Base-by-base conservation (phyloP, 2,329 filamentous ascomycete genomes). In the Pestalotiopsis sp. region DNA sequence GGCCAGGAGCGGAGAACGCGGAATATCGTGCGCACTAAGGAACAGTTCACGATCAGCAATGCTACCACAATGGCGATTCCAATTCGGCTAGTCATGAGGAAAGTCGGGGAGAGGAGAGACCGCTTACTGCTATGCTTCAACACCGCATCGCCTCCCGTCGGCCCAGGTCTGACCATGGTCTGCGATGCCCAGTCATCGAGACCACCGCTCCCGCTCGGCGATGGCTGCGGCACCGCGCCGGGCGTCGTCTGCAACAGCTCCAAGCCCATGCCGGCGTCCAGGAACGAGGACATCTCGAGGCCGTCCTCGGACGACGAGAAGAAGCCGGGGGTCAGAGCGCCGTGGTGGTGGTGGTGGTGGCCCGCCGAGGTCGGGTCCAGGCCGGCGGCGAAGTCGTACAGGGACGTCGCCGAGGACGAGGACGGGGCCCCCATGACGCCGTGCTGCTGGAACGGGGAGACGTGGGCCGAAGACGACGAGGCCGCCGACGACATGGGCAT, bases 1-100 rank as follows among this genome's bases (percentile, higher is more conserved):
- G 81, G 81, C 77, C 78, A 82, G 1, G 80, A 78, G 17, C 78
- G 77, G 62, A 81, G 72, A 4, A 78, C 74, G 61, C 79, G 75
- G 17, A 81, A 74, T 6, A 82, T 69, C 0, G 75, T 74, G 67
- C 78, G 75, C 66, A 68, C 66, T 67, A 25, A 12, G 23, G 23
- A 45, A 38, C 20, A n/a, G 36, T 23, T 11, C 14, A 6, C 17
- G 12, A 9, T 23, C 61, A 38, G 49, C 4, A 31, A 23, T 12
- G 17, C 20, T 36, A 9, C 31, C 7, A 36, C 9, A 6, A 36
- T 36, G 31, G 31, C 7, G 7, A 36, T 9, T 2, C 31, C 31
- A 2, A 36, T 2, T 9, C 31, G 31, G 31, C 31, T 11, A 36
- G 7, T 36, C 7, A 36, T 36, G 31, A 36, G 31, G 31, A 9